phyloP scores from a whole-genome alignment of 2,329 filamentous ascomycete genomes.

The Paraphaeosphaeria sporulosa region DNA sequence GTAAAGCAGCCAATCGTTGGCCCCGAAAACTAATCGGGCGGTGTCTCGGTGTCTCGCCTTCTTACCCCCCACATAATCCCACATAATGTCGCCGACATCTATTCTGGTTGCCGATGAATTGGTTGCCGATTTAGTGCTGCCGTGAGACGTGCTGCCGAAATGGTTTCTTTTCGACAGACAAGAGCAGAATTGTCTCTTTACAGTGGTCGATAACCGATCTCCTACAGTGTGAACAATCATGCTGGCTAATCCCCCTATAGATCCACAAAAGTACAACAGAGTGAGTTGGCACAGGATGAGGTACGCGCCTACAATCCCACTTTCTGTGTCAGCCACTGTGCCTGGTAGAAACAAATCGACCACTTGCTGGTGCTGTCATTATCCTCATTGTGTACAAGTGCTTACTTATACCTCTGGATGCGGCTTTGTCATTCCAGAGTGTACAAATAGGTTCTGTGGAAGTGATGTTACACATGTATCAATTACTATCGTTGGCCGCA shows the following conservation, averaged over 20 bases:
- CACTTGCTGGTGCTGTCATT: neutral
- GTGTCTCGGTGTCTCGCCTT: slow-evolving; percentile 12
- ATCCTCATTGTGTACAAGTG: neutral
- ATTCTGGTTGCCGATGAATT: neutral
- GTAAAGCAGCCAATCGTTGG: neutral
- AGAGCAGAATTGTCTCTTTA: neutral
- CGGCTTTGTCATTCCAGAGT: neutral
- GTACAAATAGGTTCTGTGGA: no score
- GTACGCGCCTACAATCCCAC: no score
- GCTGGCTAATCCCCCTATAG: no score
- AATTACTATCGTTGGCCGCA: neutral
- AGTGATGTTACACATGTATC: neutral
- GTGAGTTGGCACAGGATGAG: no score
- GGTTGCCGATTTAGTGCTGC: neutral
- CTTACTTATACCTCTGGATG: neutral
- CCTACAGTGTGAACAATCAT: no score
- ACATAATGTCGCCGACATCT: neutral
- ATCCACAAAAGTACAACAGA: no score
- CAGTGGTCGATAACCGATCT: no score
- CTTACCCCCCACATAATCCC: neutral
- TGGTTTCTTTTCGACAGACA: neutral
- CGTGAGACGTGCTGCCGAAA: neutral
- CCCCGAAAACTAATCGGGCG: slow-evolving; percentile 10
- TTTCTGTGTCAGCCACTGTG: no score
- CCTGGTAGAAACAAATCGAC: no score